Evolutionary conservation across 164 flowering plant genomes (phyloP), one percentile per base, ranked within the genome.

Genomic region (Umbilicus rupestris): DNA sequence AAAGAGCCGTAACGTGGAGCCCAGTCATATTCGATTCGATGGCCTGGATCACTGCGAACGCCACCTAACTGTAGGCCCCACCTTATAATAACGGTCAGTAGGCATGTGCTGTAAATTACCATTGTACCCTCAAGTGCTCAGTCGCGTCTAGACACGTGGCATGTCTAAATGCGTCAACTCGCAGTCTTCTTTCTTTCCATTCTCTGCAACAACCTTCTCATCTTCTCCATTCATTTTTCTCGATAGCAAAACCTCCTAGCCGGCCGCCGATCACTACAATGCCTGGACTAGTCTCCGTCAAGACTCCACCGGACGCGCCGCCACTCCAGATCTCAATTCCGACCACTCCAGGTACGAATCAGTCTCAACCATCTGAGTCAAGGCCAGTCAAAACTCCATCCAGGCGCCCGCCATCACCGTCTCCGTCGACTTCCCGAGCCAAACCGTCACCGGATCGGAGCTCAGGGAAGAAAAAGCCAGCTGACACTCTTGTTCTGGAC

Each of bases 221-320:
- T 41, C 33, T 28, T 55, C 12, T 26, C 60, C 60, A 26, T 55
- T 28, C 60, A 55, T 26, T 29, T 28, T 55, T 52, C 29, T 50
- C 12, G 58, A 50, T 50, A 29, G 29, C 14, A 50, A 52, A 52
- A 52, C 26, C 41, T 17, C 35, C 28, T 35, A 28, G 28, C 5
- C 60, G 33, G 60, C 33, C 26, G 55, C 55, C 39, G 63, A 47
- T 44, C 24, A 10, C 29, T 30, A 57, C 57, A 44, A 87, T 87
- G 91, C 89, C 93, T 17, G 91, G 89, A 1, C 52, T 86, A 17
- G 93, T 83, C 10, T 87, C 92, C 20, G 82, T 87, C 50, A 85
- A 87, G 70, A 86, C 96, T 0, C 97, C 90, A 19, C 83, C 88
- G 8, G 85, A 78, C 1, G 75, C 87, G 14, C 74, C 84, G 3